Conservation (phyloP, 1,284 basidiomycete genomes). For the Trichosporon inkin region DNA sequence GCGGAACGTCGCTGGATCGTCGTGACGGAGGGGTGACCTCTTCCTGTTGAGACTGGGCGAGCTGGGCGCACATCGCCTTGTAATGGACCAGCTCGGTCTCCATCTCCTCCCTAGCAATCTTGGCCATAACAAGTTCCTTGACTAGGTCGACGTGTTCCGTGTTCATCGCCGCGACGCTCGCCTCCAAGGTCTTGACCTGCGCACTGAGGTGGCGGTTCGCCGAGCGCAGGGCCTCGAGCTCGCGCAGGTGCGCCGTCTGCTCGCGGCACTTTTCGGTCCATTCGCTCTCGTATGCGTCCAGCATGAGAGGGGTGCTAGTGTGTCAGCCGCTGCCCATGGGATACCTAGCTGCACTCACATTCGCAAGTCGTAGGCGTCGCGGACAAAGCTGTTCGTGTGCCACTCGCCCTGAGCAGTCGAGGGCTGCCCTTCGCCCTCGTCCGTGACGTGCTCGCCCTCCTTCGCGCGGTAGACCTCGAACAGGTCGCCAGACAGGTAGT, state of each 20-base stretch:
- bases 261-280: constrained; percentile 67
- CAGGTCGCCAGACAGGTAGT: constrained; percentile 72
- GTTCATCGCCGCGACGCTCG: constrained; percentile 65
- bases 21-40: constrained; percentile 15
- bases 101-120: constrained; percentile 80
- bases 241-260: constrained; percentile 71
- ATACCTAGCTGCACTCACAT: constrained; percentile 56
- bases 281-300: constrained; percentile 81
- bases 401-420: constrained; percentile 52
- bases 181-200: constrained; percentile 77
- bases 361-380: constrained; percentile 72
- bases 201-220: constrained; percentile 69
- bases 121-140: constrained; percentile 82
- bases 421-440: constrained; percentile 13
- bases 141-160: constrained; percentile 54
- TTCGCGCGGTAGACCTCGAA: constrained; percentile 68
- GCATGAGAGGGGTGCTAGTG: constrained; percentile 72
- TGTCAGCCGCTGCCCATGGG: no score
- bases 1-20: constrained; percentile 6
- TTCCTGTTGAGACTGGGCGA: constrained; percentile 11
- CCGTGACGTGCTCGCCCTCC: constrained; percentile 28
- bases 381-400: constrained; percentile 73
- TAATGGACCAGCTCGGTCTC: constrained; percentile 86
- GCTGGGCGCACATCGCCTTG: constrained; percentile 68
- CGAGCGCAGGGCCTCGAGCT: constrained; percentile 73